Evolutionary conservation across 257 asterid genomes (phyloP).

Genomic region (Solanum sitiens): DNA sequence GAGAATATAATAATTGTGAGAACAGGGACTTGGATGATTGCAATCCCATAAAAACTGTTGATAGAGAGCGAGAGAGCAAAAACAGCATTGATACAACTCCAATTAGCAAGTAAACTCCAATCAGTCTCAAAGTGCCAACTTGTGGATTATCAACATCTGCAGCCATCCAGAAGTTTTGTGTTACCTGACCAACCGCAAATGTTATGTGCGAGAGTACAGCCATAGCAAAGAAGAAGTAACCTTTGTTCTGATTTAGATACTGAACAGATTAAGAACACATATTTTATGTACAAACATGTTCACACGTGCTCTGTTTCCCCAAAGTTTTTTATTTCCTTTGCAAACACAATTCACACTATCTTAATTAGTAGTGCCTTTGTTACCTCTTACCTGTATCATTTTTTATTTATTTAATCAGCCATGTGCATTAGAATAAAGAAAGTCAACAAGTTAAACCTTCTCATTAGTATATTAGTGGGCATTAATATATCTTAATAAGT

Average conservation of each 20-base stretch:
- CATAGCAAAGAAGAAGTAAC: constrained; percentile 39
- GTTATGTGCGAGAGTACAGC: constrained; percentile 47
- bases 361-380: not conserved
- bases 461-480: not conserved
- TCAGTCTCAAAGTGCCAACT: constrained; percentile 42
- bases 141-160: constrained; percentile 66
- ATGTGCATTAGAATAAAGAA: not conserved
- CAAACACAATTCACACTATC: not conserved
- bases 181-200: constrained; percentile 43
- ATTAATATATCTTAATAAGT: no score
- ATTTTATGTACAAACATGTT: not conserved
- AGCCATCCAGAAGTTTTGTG: constrained; percentile 95
- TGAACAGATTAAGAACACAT: not conserved
- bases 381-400: not conserved
- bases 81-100: constrained; percentile 42
- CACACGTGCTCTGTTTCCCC: not conserved
- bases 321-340: not conserved
- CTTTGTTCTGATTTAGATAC: constrained; percentile 66
- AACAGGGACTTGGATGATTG: constrained; percentile 65
- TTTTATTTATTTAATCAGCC: not conserved
- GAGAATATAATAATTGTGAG: constrained; percentile 48
- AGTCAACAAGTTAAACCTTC: not conserved
- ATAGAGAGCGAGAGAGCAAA: constrained; percentile 43
- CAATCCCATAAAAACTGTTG: constrained; percentile 56
- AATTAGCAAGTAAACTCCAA: constrained; percentile 58